Percentiles rank a stretch among this genome's conserved stretches.
Evolutionary conservation across 169 alveolate genomes (phyloP).

Genomic region (Neospora caninum): DNA sequence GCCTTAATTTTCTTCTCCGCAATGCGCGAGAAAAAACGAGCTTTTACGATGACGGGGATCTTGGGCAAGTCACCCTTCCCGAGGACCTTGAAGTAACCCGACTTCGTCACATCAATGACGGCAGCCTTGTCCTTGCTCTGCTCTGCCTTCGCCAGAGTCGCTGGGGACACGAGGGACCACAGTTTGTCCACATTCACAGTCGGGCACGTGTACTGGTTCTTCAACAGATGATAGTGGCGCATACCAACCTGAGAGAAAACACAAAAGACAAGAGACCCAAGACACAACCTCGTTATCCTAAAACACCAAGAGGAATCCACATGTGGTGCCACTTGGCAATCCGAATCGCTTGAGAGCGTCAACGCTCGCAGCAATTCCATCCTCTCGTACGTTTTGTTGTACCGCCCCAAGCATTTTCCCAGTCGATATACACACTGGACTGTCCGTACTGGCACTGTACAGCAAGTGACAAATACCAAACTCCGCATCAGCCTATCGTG

Average conservation of each 20-base stretch:
- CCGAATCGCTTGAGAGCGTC: too few relatives aligned
- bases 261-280: neutral
- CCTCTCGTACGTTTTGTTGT: too few relatives aligned
- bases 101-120: conserved; percentile 96
- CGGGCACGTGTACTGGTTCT: conserved; percentile 88
- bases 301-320: too few relatives aligned
- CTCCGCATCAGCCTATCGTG: too few relatives aligned
- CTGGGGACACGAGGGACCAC: conserved; percentile 95
- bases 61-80: conserved; percentile 96
- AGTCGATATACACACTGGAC: too few relatives aligned
- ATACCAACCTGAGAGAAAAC: conserved; percentile 90
- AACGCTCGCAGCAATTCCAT: too few relatives aligned
- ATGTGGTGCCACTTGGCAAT: too few relatives aligned
- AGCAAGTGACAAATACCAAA: too few relatives aligned
- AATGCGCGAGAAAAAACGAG: conserved; percentile 94
- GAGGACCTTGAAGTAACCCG: conserved; percentile 97
- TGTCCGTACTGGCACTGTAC: too few relatives aligned
- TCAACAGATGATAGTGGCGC: conserved; percentile 96
- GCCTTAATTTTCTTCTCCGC: conserved; percentile 96
- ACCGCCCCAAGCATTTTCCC: too few relatives aligned
- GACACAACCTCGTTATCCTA: too few relatives aligned
- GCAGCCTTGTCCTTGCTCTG: conserved; percentile 90
- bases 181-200: conserved; percentile 94
- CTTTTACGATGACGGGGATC: conserved; percentile 97
- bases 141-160: conserved; percentile 88